Percentiles rank a stretch among this genome's conserved stretches.
Conservation (phyloP, 352 stramenopile genomes). For the Phytophthora tubulina region DNA sequence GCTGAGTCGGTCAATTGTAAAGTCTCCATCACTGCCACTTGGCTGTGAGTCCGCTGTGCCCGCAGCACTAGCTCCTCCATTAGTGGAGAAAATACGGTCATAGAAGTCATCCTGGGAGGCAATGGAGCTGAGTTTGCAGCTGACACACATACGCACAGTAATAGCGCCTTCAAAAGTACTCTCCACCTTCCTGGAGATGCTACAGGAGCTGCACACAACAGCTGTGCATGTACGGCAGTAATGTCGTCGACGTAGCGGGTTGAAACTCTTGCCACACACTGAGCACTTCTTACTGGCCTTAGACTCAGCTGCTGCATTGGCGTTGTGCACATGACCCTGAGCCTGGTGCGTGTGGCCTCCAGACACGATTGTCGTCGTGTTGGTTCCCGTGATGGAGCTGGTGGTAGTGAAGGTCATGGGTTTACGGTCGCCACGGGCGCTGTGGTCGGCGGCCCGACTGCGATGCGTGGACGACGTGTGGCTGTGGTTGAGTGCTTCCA, state of each 20-base stretch:
- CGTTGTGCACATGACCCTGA: constrained; percentile 19
- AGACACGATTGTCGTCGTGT: constrained; percentile 43
- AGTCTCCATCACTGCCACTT: constrained; percentile 48
- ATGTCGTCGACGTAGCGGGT: constrained; percentile 80
- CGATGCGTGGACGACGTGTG: constrained; percentile 19
- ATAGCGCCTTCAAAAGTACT: constrained; percentile 58
- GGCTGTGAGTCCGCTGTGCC: constrained; percentile 36
- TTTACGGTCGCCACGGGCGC: constrained; percentile 34
- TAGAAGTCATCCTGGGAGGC: constrained; percentile 82
- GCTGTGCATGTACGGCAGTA: constrained; percentile 76
- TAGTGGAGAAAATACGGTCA: constrained; percentile 78
- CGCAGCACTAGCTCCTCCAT: constrained; percentile 29
- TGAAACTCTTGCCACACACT: constrained; percentile 88
- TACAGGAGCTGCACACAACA: constrained; percentile 86
- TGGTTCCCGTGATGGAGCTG: constrained; percentile 42
- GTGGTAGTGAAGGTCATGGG: constrained; percentile 51
- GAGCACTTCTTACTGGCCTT: constrained; percentile 71
- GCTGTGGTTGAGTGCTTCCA: constrained; percentile 40
- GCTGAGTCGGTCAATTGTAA: constrained; percentile 54
- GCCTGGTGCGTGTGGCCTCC: constrained; percentile 25
- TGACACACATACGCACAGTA: constrained; percentile 82
- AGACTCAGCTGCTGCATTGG: constrained; percentile 22
- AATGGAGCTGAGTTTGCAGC: constrained; percentile 82
- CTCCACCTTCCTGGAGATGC: constrained; percentile 75
- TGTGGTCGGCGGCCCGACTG: constrained; percentile 37